Evolutionary conservation across 495 filamentous ascomycete genomes (phyloP).

Genomic region (Penicillium cosmopolitanum): DNA sequence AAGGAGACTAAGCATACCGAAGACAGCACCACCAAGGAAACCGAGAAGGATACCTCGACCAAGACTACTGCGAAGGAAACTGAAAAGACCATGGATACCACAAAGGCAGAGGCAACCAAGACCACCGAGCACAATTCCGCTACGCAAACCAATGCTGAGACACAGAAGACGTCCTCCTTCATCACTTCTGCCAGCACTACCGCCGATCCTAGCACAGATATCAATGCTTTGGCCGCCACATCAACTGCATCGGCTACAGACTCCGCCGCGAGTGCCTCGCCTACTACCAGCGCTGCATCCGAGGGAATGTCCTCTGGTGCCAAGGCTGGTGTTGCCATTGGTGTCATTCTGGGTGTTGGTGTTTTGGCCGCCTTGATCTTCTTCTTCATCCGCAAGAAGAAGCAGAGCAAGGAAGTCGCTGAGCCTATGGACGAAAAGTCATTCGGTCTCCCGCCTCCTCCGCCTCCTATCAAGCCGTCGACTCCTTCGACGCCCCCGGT

Average conservation of each 20-base stretch:
- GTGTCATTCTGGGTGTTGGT: slow-evolving; percentile 68
- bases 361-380: slow-evolving; percentile 63
- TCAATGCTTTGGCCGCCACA: slow-evolving; percentile 19
- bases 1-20: slow-evolving; percentile 13
- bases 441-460: slow-evolving; percentile 38
- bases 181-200: slow-evolving; percentile 27
- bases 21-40: not conserved
- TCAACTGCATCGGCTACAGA: slow-evolving; percentile 18
- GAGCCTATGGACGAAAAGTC: slow-evolving; percentile 55
- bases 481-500: slow-evolving; percentile 69
- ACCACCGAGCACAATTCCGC: slow-evolving; percentile 13
- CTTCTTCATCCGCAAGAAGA: slow-evolving; percentile 67
- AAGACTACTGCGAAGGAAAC: slow-evolving; percentile 10
- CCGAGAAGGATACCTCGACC: not conserved
- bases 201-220: slow-evolving; percentile 18
- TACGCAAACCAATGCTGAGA: slow-evolving; percentile 11
- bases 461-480: slow-evolving; percentile 33
- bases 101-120: slow-evolving; percentile 2
- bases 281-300: slow-evolving; percentile 15
- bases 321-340: slow-evolving; percentile 84
- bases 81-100: slow-evolving; percentile 3
- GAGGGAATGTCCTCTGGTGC: slow-evolving; percentile 50
- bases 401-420: slow-evolving; percentile 55
- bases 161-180: slow-evolving; percentile 16
- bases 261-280: slow-evolving; percentile 21